Percentiles rank a stretch among this genome's conserved stretches.
Evolutionary conservation across 108 stramenopile species (phyloP).

Genomic region (Mayamaea pseudoterrestris): DNA sequence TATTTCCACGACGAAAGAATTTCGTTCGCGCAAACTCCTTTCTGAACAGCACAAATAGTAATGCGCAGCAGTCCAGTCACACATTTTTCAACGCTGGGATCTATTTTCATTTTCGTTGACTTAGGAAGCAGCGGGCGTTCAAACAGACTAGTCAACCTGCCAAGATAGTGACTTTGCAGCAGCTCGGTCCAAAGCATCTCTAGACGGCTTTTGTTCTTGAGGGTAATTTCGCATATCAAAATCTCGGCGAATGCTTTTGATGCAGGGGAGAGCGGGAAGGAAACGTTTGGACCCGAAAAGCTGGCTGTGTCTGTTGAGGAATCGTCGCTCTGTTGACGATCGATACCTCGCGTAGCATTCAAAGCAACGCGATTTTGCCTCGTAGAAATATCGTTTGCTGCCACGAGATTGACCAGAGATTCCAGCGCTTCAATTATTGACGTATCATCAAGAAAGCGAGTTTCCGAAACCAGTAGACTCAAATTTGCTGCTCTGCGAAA

Average conservation of each 20-base stretch:
- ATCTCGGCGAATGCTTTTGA: slow-evolving; percentile 82
- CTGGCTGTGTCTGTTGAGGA: background rate
- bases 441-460: slow-evolving; percentile 52
- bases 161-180: slow-evolving; percentile 44
- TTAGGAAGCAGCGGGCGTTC: slow-evolving; percentile 3
- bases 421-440: slow-evolving; percentile 34
- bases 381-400: too few species aligned
- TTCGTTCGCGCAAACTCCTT: slow-evolving; percentile 49
- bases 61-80: slow-evolving; percentile 63
- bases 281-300: too few species aligned
- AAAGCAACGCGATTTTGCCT: too few species aligned
- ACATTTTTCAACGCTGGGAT: slow-evolving; percentile 65
- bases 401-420: slow-evolving; percentile 44
- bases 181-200: slow-evolving; percentile 47
- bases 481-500: slow-evolving; percentile 51
- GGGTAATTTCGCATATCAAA: slow-evolving; percentile 63
- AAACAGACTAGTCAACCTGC: slow-evolving; percentile 22
- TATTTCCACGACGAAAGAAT: slow-evolving; percentile 31
- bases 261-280: slow-evolving; percentile 56
- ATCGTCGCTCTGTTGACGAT: slow-evolving; percentile 5
- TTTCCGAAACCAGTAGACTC: slow-evolving; percentile 51
- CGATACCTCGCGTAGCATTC: too few species aligned
- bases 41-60: slow-evolving; percentile 32
- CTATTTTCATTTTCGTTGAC: slow-evolving; percentile 7
- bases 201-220: slow-evolving; percentile 70